Conservation (phyloP, 225 moss, liverwort and hornwort genomes). For the Sphagnum tenellum region DNA sequence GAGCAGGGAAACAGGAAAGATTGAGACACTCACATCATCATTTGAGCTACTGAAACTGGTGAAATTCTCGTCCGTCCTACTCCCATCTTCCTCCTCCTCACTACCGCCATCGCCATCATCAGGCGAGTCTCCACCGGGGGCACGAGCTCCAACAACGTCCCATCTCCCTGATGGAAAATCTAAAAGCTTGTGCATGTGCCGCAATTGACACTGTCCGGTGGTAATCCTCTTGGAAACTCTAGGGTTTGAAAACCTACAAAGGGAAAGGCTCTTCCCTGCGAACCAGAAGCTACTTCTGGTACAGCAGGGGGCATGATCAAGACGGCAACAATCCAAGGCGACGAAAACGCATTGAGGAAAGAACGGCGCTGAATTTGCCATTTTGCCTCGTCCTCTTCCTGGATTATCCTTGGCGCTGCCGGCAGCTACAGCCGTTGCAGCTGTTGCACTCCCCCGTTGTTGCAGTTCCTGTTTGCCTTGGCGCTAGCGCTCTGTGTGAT, state of each 20-base stretch:
- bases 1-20: no score
- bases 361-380: constrained; percentile 35
- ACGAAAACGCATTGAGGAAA: constrained; percentile 27
- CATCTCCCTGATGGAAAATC: no score
- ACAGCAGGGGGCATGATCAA: constrained; percentile 13
- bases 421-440: no score
- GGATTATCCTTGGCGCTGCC: no score
- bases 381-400: constrained; percentile 6
- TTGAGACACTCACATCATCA: constrained; percentile 16
- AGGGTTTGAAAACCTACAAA: constrained; percentile 16
- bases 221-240: constrained; percentile 1
- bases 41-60: constrained; percentile 18
- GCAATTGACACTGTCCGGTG: constrained; percentile 10
- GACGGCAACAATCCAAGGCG: constrained; percentile 19
- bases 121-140: constrained; percentile 30
- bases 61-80: constrained; percentile 28
- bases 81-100: neutral
- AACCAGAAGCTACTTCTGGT: constrained; percentile 17
- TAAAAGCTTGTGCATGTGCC: constrained; percentile 1
- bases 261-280: constrained; percentile 19
- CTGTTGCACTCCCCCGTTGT: no score
- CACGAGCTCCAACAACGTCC: neutral
- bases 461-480: no score
- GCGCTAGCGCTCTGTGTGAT: no score
- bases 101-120: constrained; percentile 8